Base-by-base conservation (phyloP, 495 filamentous ascomycete species). In the Podospora anserina region DNA sequence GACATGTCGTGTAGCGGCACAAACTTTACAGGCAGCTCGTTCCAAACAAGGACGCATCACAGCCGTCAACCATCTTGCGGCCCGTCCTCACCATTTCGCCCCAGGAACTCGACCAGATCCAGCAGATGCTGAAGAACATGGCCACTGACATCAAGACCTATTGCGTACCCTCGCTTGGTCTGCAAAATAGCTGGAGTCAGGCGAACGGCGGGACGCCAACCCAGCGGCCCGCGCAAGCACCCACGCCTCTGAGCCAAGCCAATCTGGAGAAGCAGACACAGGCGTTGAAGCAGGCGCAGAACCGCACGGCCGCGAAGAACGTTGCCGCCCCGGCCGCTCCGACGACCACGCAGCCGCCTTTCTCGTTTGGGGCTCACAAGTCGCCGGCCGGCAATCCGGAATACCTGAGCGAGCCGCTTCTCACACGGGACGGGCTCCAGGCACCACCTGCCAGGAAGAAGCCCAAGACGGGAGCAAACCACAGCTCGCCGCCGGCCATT, bases 331-430 rank as follows among this genome's bases (percentile, higher is more conserved):
- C 82, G 0, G 82, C 88, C 63, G 87, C 90, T 5, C 88, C 90
- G n/a, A 91, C 86, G 0, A 82, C 87, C 0, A 76, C 87, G 0
- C 85, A 90, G 56, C 83, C 88, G 53, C 87, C 89, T 0, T 91
- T 91, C 74, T 84, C 84, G 57, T 85, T 94, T 68, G 88, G 88
- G 23, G 84, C 85, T 7, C 85, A 89, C 44, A 86, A 89, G 55
- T 92, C 92, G 39, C 92, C 91, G 19, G 83, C 89, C 59, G 90
- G 91, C 5, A 83, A 88, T 26, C 90, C 92, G 5, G 78, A 78
- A 0, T 89, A 89, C 68, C 75, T 80, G 54, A 75, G 73, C 54
- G 79, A 82, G 55, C 73, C 78, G 18, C 70, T 78, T 26, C 65
- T 87, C 5, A 86, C 83, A 5, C 77, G 81, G 53, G 78, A 81